These are phyloP conservation scores for Sporothrix euskadiensis DNA, from an alignment of 2,329 filamentous ascomycete genomes.

Conservation along the genomic window DNA sequence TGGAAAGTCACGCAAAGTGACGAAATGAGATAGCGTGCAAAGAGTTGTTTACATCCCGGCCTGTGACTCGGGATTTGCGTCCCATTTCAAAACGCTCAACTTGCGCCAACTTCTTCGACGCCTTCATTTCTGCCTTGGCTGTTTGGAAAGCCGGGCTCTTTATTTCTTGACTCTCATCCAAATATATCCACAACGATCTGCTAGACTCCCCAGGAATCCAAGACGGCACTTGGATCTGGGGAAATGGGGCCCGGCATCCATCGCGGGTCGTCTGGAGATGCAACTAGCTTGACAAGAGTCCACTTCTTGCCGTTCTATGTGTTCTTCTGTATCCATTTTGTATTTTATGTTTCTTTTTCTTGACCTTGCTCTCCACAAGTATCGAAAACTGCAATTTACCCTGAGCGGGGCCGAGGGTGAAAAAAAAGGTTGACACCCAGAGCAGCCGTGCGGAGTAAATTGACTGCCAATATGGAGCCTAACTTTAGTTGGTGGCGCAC, in stretches of 20 bases:
- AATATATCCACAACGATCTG: not conserved
- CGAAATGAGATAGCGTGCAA: not conserved
- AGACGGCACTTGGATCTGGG: constrained; percentile 7
- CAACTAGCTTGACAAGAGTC: not conserved
- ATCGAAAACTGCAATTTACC: constrained; percentile 6
- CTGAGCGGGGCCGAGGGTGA: not conserved
- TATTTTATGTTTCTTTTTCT: not conserved
- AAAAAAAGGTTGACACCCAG: not conserved
- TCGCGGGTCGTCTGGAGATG: not conserved
- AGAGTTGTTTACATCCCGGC: not conserved
- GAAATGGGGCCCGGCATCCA: not conserved
- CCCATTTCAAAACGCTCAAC: not conserved
- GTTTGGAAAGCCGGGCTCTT: not conserved
- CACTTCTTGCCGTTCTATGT: not conserved
- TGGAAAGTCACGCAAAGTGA: too few species aligned
- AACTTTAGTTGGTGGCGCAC: not conserved
- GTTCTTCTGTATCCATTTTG: too few species aligned
- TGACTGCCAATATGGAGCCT: constrained; percentile 3
- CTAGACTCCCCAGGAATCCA: not conserved
- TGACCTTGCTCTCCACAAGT: not conserved
- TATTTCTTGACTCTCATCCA: not conserved
- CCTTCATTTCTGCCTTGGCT: not conserved
- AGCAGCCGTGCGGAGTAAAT: constrained; percentile 13
- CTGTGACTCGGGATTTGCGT: not conserved
- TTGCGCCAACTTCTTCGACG: not conserved